Percentiles rank a stretch among this genome's conserved stretches.
Conservation (phyloP, 805 yeast species). For the Yarrowia phangngaensis region DNA sequence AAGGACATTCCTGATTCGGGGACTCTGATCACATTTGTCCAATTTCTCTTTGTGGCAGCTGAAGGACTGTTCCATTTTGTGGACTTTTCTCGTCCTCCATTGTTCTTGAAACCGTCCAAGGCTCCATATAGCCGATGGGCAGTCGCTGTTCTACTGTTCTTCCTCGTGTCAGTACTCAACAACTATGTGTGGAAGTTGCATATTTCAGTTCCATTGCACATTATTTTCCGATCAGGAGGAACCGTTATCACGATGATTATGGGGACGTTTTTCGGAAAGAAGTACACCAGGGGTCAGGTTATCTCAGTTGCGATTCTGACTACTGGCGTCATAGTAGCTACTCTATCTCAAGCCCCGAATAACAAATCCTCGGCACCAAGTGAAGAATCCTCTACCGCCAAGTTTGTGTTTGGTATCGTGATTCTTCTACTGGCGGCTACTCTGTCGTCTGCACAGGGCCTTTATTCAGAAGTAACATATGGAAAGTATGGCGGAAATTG, state of each 20-base stretch:
- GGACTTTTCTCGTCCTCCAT: conserved; percentile 37
- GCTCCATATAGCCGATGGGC: conserved; percentile 42
- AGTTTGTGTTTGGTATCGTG: conserved; percentile 42
- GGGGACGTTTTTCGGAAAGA: conserved; percentile 50
- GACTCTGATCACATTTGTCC: conserved; percentile 52
- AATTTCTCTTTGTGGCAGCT: conserved; percentile 52
- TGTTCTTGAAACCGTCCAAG: conserved; percentile 38
- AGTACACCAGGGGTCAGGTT: conserved; percentile 48
- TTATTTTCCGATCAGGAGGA: conserved; percentile 61
- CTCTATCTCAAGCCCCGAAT: conserved; percentile 30
- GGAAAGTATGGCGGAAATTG: conserved; percentile 52
- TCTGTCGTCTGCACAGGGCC: conserved; percentile 54
- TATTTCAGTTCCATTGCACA: conserved; percentile 63
- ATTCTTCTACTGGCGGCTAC: conserved; percentile 49
- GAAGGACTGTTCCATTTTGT: conserved; percentile 44
- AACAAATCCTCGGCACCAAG: conserved; percentile 29
- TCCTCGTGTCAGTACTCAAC: conserved; percentile 50
- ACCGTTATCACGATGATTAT: conserved; percentile 58
- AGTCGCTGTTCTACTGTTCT: conserved; percentile 50
- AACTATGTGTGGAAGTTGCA: conserved; percentile 56
- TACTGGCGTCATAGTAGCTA: conserved; percentile 51
- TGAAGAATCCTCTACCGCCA: conserved; percentile 15
- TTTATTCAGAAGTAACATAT: conserved; percentile 53
- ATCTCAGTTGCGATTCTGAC: conserved; percentile 51
- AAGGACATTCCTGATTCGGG: conserved; percentile 43